Conservation (phyloP, 768 basidiomycete species). For the Boletus vinaceobasis region DNA sequence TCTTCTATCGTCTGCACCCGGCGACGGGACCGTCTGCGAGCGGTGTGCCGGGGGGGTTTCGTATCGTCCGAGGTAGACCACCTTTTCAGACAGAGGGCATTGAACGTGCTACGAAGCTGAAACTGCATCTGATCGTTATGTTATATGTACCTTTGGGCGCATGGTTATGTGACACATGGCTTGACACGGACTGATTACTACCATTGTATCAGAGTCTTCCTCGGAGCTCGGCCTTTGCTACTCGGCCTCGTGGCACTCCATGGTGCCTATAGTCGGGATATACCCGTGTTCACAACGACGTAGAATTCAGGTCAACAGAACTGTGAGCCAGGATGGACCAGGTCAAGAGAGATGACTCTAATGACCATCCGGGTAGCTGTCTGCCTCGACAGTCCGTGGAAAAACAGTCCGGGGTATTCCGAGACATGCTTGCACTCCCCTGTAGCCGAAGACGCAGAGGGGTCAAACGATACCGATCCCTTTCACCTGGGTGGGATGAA, state of each 20-base stretch:
- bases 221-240: background rate
- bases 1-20: background rate
- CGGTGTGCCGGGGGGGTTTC: background rate
- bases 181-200: background rate
- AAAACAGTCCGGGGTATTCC: slow-evolving; percentile 12
- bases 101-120: slow-evolving; percentile 1
- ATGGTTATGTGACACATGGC: slow-evolving; percentile 12
- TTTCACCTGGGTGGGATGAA: slow-evolving; percentile 22
- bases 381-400: slow-evolving; percentile 9
- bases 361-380: slow-evolving; percentile 8
- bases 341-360: slow-evolving; percentile 5
- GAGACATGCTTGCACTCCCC: no score
- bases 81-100: background rate
- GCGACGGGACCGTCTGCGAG: slow-evolving; percentile 1
- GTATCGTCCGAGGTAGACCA: background rate
- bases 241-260: background rate
- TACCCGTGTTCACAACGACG: background rate
- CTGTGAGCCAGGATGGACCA: background rate
- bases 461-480: slow-evolving; percentile 19
- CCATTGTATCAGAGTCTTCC: background rate
- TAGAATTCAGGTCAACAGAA: background rate
- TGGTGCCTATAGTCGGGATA: no score
- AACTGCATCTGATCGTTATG: slow-evolving; percentile 12
- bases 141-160: background rate
- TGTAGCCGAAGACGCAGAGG: slow-evolving; percentile 11